Evolutionary conservation across 306 rosid species (phyloP).

Genomic region (Leucaena leucocephala): DNA sequence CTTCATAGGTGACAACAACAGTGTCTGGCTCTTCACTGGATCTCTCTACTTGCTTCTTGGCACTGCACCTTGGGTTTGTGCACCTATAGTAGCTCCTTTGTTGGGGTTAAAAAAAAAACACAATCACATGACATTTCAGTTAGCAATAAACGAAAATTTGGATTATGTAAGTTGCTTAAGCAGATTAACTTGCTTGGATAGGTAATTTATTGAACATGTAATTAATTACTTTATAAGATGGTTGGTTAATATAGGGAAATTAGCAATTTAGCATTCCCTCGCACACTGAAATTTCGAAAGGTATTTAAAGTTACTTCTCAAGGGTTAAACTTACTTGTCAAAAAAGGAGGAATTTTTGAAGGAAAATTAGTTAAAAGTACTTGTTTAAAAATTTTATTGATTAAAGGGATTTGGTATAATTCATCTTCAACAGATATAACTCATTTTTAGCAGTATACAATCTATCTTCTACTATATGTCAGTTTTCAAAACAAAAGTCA

Average conservation of each 20-base stretch:
- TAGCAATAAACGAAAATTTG: not conserved
- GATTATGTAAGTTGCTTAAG: not conserved
- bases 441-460: too few species aligned
- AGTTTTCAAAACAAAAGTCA: too few species aligned
- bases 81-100: constrained; percentile 90
- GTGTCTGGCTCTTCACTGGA: constrained; percentile 78
- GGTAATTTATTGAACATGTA: not conserved
- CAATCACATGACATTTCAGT: constrained; percentile 8
- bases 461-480: too few species aligned
- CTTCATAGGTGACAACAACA: constrained; percentile 83
- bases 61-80: constrained; percentile 87
- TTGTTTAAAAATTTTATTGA: too few species aligned
- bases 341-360: not conserved
- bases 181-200: not conserved
- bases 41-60: constrained; percentile 94
- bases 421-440: too few species aligned
- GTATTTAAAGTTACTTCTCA: not conserved
- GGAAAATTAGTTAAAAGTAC: too few species aligned
- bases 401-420: too few species aligned
- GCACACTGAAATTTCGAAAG: not conserved
- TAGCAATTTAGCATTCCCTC: not conserved
- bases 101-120: not conserved
- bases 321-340: not conserved
- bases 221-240: not conserved
- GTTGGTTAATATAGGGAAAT: not conserved